Base-by-base conservation (phyloP, 331 rosid species). In the Quercus lobata region DNA sequence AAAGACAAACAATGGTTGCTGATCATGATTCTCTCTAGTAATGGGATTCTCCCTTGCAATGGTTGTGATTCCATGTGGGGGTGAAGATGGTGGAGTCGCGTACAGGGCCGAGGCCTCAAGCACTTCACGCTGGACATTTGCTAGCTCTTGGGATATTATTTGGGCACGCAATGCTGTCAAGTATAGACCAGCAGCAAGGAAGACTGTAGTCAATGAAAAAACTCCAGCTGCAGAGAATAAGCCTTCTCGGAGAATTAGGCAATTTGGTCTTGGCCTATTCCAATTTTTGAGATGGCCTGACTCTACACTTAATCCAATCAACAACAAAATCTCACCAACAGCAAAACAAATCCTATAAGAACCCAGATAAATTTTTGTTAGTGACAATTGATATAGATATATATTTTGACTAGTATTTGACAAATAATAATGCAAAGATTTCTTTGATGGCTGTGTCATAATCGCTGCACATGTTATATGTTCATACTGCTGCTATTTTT, bases 231-330 rank as follows among this genome's bases (percentile, higher is more conserved):
- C 89, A 6, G 97, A 83, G 53, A 96, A 93, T 17, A 96, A 62
- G 5, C 98, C 97, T 83, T 89, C 88, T 83, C 76, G 81, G 72
- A 86, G 76, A 6, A 76, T 76, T 7, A 89, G 90, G 75, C 98
- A 96, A 57, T 72, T 84, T 0, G 82, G 77, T 81, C 77, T 89
- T 22, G 98, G 97, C 41, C 61, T 85, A 0, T 74, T 73, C 99
- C 98, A 93, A 21, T 92, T 92, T 57, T 80, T 92, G 10, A 92
- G 79, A 79, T 93, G 97, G 1, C 97, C 97, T 5, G 99, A 93
- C 75, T 96, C 99, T 53, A 93, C 92, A 57, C 92, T 88, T 0
- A 96, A 60, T 73, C 91, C 97, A 71, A 91, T 88, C 71, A 96
- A 30, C 58, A 96, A 61, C 78, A 96, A 73, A 21, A 90, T 87